Conservation (phyloP, 345 rosid genomes). For the Eutrema heterophyllum region DNA sequence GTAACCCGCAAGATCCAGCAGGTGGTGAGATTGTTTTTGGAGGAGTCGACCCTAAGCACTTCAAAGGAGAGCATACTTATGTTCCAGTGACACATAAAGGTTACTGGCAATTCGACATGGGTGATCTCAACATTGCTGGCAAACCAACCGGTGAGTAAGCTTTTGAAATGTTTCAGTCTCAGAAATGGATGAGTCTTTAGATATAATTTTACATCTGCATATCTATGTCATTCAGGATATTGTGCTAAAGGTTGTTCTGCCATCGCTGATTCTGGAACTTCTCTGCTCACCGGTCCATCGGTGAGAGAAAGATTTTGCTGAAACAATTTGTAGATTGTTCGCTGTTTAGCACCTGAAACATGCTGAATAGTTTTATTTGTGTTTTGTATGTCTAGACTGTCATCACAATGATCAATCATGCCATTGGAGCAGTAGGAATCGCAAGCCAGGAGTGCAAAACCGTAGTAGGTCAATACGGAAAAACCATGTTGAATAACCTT, state of each 20-base stretch:
- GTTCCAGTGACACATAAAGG: slow-evolving; percentile 90
- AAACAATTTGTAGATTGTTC: not conserved
- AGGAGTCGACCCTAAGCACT: slow-evolving; percentile 72
- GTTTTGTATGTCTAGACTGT: slow-evolving; percentile 39
- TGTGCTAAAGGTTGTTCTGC: slow-evolving; percentile 65
- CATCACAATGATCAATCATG: slow-evolving; percentile 76
- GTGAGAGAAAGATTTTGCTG: slow-evolving; percentile 32
- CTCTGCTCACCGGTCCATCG: slow-evolving; percentile 85
- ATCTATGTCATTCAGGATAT: slow-evolving; percentile 44
- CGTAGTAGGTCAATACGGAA: slow-evolving; percentile 63
- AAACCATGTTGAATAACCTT: slow-evolving; percentile 64
- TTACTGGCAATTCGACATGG: slow-evolving; percentile 97
- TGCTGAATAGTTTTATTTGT: not conserved
- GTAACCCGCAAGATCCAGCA: slow-evolving; percentile 57
- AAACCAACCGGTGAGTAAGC: slow-evolving; percentile 63
- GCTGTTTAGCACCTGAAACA: not conserved
- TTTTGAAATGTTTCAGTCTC: not conserved
- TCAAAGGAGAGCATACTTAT: slow-evolving; percentile 76
- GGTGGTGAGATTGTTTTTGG: slow-evolving; percentile 96
- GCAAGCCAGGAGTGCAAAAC: slow-evolving; percentile 73
- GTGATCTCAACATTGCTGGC: slow-evolving; percentile 71
- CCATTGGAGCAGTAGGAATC: slow-evolving; percentile 77
- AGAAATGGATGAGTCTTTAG: not conserved
- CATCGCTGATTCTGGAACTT: slow-evolving; percentile 95
- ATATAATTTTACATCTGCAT: not conserved